Percentiles rank a stretch among this genome's conserved stretches.
These are phyloP conservation scores for Gentiana straminea DNA, from an alignment of 257 asterid species.

Conservation along the genomic window DNA sequence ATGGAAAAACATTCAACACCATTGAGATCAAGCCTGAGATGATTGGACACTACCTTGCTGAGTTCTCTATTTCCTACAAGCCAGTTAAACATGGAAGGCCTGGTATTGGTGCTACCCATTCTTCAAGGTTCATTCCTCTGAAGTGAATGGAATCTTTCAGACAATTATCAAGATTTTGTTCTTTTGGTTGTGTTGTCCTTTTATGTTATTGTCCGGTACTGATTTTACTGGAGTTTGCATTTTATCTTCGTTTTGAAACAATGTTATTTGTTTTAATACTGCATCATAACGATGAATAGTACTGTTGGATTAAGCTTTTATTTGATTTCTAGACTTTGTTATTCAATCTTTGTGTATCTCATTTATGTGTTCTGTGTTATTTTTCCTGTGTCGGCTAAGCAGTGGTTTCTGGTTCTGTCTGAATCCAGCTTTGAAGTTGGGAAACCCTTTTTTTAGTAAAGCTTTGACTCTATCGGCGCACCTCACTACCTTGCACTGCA, in stretches of 20 bases:
- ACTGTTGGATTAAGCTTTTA: neutral
- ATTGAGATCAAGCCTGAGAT: slow-evolving; percentile 78
- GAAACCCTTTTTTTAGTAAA: no score
- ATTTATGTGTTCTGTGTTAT: no score
- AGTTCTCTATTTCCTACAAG: slow-evolving; percentile 76
- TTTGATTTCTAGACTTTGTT: no score
- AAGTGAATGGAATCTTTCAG: slow-evolving; percentile 27
- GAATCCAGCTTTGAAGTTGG: no score
- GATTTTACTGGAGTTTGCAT: slow-evolving; percentile 2
- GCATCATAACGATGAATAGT: neutral
- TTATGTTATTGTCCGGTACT: neutral
- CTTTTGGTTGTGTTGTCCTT: neutral
- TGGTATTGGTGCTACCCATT: slow-evolving; percentile 93
- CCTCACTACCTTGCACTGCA: no score
- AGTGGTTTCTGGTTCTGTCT: no score
- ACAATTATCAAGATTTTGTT: slow-evolving; percentile 9
- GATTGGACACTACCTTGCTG: slow-evolving; percentile 82
- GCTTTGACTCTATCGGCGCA: no score
- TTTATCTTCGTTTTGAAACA: neutral
- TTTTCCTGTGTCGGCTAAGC: no score
- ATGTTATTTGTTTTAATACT: slow-evolving; percentile 2
- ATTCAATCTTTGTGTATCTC: no score
- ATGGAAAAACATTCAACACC: slow-evolving; percentile 75
- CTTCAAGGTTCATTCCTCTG: slow-evolving; percentile 86
- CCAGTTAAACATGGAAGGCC: slow-evolving; percentile 93